Conservation (phyloP, 75 land plant species). For the Adiantum capillusveneris region DNA sequence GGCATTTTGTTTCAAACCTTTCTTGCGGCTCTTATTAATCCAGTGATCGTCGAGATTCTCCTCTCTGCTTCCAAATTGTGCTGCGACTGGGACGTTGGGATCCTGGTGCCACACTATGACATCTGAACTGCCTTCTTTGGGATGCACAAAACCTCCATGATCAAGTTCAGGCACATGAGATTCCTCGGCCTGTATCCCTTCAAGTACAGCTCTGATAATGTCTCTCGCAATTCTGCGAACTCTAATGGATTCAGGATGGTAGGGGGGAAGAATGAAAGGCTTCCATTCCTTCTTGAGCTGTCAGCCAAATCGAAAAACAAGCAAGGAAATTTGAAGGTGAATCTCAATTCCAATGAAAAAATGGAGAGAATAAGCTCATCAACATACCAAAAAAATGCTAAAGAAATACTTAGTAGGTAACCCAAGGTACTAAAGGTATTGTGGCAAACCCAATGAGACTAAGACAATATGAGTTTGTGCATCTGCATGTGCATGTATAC, state of each 20-base stretch:
- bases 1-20: slow-evolving; percentile 34
- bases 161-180: slow-evolving; percentile 30
- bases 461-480: too few species aligned
- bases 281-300: slow-evolving; percentile 48
- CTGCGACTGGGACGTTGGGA: slow-evolving; percentile 3
- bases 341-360: too few species aligned
- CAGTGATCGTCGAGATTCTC: slow-evolving; percentile 78
- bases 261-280: slow-evolving; percentile 65
- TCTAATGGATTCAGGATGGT: slow-evolving; percentile 68
- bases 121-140: slow-evolving; percentile 3
- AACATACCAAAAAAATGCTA: too few species aligned
- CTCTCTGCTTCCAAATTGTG: slow-evolving; percentile 37
- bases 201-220: slow-evolving; percentile 60
- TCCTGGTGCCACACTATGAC: not conserved
- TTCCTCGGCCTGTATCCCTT: slow-evolving; percentile 48
- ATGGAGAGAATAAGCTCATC: too few species aligned
- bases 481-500: too few species aligned
- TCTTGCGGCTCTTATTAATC: slow-evolving; percentile 67
- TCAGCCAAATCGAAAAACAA: slow-evolving; percentile 1
- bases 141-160: not conserved
- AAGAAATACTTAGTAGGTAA: too few species aligned
- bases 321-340: not conserved
- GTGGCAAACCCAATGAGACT: too few species aligned
- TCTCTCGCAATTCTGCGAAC: slow-evolving; percentile 64
- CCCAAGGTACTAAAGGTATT: too few species aligned